These are phyloP conservation scores for Phialophora expanda DNA, from an alignment of 2,329 filamentous ascomycete genomes.

Conservation along the genomic window DNA sequence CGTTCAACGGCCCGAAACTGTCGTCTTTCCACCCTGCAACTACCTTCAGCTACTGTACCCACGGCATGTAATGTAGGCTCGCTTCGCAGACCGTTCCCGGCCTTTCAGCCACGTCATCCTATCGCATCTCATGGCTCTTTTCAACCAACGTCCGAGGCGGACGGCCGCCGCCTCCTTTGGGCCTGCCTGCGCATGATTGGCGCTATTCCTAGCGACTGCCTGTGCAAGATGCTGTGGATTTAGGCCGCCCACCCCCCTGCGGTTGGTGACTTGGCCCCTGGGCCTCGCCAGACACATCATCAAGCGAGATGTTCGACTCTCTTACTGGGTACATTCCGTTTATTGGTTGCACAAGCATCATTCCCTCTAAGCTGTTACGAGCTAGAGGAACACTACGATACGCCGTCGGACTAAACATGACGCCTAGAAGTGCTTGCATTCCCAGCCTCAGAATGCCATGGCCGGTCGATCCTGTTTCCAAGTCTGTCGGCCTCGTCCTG, in stretches of 20 bases:
- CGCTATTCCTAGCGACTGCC: background rate
- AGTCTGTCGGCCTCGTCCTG: background rate
- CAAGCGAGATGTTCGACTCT: background rate
- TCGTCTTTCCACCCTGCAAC: background rate
- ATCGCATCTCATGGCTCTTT: background rate
- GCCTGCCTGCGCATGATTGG: background rate
- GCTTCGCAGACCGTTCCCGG: background rate
- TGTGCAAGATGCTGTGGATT: background rate
- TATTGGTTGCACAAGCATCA: background rate
- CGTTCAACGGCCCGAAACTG: background rate
- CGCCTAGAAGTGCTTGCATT: background rate
- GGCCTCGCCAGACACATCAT: background rate
- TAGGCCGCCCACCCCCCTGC: too few relatives aligned
- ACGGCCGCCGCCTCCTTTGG: background rate
- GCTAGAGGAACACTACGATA: background rate
- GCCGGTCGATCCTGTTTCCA: background rate
- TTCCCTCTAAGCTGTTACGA: background rate
- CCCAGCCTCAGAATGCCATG: background rate
- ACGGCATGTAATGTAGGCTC: background rate
- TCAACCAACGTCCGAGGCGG: background rate
- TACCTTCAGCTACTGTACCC: background rate
- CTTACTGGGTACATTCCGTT: background rate
- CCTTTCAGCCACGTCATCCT: background rate
- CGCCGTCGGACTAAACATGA: too few relatives aligned
- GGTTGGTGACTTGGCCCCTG: background rate